These are phyloP conservation scores for Cinnamomum chago DNA, from an alignment of 164 flowering plant genomes.

Conservation along the genomic window DNA sequence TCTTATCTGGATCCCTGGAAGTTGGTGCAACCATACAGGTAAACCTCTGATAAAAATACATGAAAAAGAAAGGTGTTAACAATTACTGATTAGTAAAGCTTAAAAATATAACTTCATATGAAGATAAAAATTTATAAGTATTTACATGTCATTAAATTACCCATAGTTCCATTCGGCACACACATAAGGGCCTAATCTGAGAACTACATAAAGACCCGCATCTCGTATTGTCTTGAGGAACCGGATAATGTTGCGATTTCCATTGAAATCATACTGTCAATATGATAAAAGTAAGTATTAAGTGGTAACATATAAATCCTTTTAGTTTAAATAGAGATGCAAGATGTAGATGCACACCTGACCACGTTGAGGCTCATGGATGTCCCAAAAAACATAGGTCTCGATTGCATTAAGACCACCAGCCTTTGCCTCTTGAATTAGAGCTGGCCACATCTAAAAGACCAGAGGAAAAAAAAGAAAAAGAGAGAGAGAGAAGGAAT, in stretches of 20 bases:
- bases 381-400: constrained; percentile 15
- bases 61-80: background rate
- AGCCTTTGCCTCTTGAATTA: constrained; percentile 8
- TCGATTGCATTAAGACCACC: constrained; percentile 14
- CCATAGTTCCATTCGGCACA: constrained; percentile 18
- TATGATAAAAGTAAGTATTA: background rate
- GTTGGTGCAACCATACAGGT: constrained; percentile 45
- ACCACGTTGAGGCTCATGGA: constrained; percentile 8
- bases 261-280: background rate
- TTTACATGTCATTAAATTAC: background rate
- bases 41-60: background rate
- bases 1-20: constrained; percentile 36
- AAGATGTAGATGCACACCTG: background rate
- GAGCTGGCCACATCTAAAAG: constrained; percentile 14
- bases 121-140: background rate
- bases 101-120: background rate
- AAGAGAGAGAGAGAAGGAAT: no score
- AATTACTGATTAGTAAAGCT: constrained; percentile 3
- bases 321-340: background rate
- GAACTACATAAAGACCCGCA: constrained; percentile 3
- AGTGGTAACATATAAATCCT: background rate
- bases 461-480: background rate
- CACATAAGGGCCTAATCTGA: constrained; percentile 6
- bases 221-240: constrained; percentile 10
- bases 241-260: constrained; percentile 1